Evolutionary conservation across 768 basidiomycete genomes (phyloP).

Genomic region (Xerocomus brunneocitrinus): DNA sequence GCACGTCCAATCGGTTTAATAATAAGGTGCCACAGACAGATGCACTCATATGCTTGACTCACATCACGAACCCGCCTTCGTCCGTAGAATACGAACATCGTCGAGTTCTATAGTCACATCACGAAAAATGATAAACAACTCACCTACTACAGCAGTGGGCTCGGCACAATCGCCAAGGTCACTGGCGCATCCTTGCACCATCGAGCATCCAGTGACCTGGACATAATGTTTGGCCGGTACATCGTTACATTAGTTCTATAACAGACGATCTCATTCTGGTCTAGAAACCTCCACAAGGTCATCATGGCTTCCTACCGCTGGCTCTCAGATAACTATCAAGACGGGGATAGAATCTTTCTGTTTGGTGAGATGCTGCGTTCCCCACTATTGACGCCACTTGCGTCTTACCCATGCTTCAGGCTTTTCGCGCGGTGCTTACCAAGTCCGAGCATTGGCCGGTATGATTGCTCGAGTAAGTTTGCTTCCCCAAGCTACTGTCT

Average conservation of each 20-base stretch:
- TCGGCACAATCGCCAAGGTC: conserved; percentile 33
- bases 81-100: conserved; percentile 38
- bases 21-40: conserved; percentile 20
- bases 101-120: conserved; percentile 37
- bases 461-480: conserved; percentile 40
- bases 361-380: conserved; percentile 31
- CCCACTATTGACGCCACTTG: not conserved
- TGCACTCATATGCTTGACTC: not conserved
- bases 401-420: conserved; percentile 25
- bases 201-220: conserved; percentile 25
- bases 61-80: not conserved
- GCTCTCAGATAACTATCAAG: conserved; percentile 36
- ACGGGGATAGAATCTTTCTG: conserved; percentile 38
- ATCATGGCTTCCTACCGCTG: conserved; percentile 37
- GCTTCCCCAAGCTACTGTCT: not conserved
- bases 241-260: not conserved
- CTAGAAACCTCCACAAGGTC: conserved; percentile 34
- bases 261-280: not conserved
- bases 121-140: conserved; percentile 32
- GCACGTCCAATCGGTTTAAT: conserved; percentile 38
- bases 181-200: conserved; percentile 15
- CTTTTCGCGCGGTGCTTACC: conserved; percentile 47
- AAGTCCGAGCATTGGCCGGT: conserved; percentile 39
- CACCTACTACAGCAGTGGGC: conserved; percentile 40
- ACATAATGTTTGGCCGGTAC: conserved; percentile 38